Percentiles rank a stretch among this genome's conserved stretches.
Evolutionary conservation across 1,284 basidiomycete species (phyloP).

Genomic region (Mycena sp.): DNA sequence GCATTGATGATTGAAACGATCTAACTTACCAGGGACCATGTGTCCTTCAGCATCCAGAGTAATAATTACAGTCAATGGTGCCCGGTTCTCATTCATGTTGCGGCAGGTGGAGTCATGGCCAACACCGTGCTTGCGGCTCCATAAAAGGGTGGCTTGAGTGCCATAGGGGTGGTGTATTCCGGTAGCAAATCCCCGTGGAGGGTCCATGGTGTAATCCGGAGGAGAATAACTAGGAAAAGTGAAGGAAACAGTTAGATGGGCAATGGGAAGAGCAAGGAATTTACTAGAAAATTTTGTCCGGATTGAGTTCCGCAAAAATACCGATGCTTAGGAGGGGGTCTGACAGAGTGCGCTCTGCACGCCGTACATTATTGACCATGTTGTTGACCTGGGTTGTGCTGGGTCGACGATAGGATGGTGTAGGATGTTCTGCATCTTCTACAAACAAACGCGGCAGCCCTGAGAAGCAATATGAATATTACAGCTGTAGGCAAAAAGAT

Average conservation of each 20-base stretch:
- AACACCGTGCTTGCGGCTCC: background rate
- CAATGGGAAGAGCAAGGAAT: background rate
- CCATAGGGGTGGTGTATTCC: conserved; percentile 11
- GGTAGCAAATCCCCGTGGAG: conserved; percentile 3
- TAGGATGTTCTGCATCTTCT: background rate
- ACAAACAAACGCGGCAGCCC: background rate
- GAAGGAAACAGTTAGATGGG: background rate
- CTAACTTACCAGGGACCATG: conserved; percentile 12
- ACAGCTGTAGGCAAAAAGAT: background rate
- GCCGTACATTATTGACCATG: background rate
- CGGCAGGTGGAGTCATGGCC: conserved; percentile 6
- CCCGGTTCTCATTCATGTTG: conserved; percentile 16
- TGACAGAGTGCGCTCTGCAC: background rate
- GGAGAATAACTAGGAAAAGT: background rate
- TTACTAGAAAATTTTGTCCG: conserved; percentile 7
- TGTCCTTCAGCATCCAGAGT: background rate
- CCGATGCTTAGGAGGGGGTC: background rate
- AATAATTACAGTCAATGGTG: conserved; percentile 4
- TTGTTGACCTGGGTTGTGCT: background rate
- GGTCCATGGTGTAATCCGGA: background rate
- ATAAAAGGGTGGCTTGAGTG: background rate
- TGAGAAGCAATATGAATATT: background rate
- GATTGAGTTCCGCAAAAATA: background rate
- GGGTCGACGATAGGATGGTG: background rate
- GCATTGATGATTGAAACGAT: background rate